Base-by-base conservation (phyloP, 306 rosid genomes). In the Prinsepia uniflora region DNA sequence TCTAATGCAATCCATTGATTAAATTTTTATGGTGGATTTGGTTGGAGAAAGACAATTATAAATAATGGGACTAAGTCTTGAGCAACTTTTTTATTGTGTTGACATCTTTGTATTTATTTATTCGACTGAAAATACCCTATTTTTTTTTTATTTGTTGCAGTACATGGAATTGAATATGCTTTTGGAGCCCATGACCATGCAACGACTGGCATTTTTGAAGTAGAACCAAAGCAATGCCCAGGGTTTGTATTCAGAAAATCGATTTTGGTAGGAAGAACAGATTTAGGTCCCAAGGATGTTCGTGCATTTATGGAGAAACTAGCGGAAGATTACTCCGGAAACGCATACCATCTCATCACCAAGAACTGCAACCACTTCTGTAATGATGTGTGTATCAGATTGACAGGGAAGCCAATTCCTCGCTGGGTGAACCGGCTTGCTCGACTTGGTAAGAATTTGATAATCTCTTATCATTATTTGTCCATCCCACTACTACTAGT, bases 341-440 rank as follows among this genome's bases (percentile, higher is more conserved):
- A 85, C 73, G 67, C 88, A 2, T 95, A 95, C 62, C 96, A 95
- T 80, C 97, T 95, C 22, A 91, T 95, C 75, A 86, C 91, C 0
- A 91, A 88, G 79, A 95, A 95, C 71, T 95, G 99, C 82, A 95
- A 95, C 80, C 99, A 95, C 76, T 95, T 95, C 30, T 89, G 97
- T 52, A 75, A 86, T 18, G 96, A 95, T 81, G 91, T 81, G 63
- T 95, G 88, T 55, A 20, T 78, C 75, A 88, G 68, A 60, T 78
- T 95, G 74, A 79, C 90, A 0, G 87, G 89, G 76, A 89, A 79
- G 63, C 86, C 92, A 5, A 91, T 95, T 68, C 99, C 99, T 63
- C 81, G 96, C 7, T 95, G 99, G 99, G 96, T 95, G 2, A 95
- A 95, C 71, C 90, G 99, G 11, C 99, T 95, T 44, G 99, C 99